phyloP scores from a whole-genome alignment of 1,284 basidiomycete species.

The Abortiporus biennis region DNA sequence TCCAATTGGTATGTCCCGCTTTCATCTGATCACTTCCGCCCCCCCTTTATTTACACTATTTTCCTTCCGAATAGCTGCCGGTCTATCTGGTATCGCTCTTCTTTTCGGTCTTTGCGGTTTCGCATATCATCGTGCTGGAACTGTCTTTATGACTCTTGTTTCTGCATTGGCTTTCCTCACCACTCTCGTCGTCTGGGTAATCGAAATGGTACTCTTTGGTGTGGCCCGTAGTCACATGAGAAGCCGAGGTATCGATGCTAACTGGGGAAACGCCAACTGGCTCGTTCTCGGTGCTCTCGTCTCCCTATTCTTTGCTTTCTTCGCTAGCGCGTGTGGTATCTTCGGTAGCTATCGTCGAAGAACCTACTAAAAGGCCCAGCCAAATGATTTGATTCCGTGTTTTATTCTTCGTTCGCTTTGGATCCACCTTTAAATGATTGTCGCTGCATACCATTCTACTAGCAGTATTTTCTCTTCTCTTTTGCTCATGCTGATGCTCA shows the following conservation, averaged over 20 bases:
- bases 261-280: conserved; percentile 76
- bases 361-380: neutral
- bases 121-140: conserved; percentile 58
- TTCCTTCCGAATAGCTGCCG: conserved; percentile 42
- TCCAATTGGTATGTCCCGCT: conserved; percentile 51
- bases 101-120: conserved; percentile 67
- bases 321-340: conserved; percentile 57
- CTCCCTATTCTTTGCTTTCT: conserved; percentile 60
- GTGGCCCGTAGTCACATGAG: conserved; percentile 56
- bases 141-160: conserved; percentile 69
- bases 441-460: neutral
- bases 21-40: conserved; percentile 4
- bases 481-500: neutral
- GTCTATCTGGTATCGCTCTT: conserved; percentile 64
- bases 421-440: neutral
- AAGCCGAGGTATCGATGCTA: conserved; percentile 42
- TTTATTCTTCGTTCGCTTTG: neutral
- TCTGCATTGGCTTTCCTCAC: conserved; percentile 57
- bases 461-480: neutral
- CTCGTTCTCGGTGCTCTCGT: conserved; percentile 68
- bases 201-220: conserved; percentile 79
- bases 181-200: conserved; percentile 63
- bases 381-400: neutral
- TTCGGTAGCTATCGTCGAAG: conserved; percentile 58
- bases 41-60: conserved; percentile 3